These are phyloP conservation scores for Thamnidium elegans DNA, from an alignment of 192 early-diverging fungal species.

Conservation along the genomic window DNA sequence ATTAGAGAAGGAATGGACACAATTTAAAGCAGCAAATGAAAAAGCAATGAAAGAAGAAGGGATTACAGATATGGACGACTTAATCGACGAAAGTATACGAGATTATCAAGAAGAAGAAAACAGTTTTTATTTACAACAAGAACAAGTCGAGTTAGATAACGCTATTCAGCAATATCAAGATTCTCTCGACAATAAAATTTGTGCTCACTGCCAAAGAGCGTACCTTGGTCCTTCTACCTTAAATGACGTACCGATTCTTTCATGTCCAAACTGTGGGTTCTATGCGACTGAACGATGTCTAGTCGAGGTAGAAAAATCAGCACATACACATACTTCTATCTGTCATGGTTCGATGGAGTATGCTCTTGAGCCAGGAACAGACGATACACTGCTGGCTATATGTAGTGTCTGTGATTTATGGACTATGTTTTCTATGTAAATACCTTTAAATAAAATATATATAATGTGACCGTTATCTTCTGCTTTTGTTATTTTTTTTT, in stretches of 20 bases:
- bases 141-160: neutral
- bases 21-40: conserved; percentile 1
- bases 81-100: neutral
- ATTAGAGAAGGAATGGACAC: conserved; percentile 2
- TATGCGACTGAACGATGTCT: neutral
- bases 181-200: neutral
- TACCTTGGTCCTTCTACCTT: neutral
- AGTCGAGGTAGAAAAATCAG: neutral
- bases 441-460: neutral
- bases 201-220: neutral
- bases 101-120: neutral
- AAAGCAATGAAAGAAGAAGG: conserved; percentile 10
- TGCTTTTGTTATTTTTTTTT: too few species aligned
- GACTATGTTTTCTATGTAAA: neutral
- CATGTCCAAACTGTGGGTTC: neutral
- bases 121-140: neutral
- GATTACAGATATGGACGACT: neutral
- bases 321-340: neutral
- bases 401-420: conserved; percentile 14
- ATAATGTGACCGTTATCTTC: neutral
- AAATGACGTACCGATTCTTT: neutral
- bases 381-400: neutral
- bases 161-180: neutral
- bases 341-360: neutral
- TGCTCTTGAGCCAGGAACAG: neutral